phyloP scores from a whole-genome alignment of 352 stramenopile genomes.

The Phytophthora tubulina region DNA sequence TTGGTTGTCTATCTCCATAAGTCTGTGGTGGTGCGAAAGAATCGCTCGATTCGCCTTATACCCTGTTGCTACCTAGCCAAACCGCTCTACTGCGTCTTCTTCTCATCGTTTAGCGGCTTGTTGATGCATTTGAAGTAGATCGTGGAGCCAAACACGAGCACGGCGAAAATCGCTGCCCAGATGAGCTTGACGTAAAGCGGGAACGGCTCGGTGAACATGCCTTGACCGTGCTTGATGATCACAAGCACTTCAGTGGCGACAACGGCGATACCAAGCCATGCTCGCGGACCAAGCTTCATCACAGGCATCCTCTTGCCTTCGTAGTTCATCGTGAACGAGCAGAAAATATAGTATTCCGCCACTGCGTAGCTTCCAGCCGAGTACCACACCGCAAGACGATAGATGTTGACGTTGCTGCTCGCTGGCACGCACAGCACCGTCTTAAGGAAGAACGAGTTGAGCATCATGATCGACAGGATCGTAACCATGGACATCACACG shows the following conservation, averaged over 20 bases:
- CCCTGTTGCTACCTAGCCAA: conserved; percentile 4
- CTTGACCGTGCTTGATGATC: conserved; percentile 85
- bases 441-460: conserved; percentile 97
- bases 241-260: conserved; percentile 82
- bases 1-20: conserved; percentile 17
- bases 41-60: conserved; percentile 1
- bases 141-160: conserved; percentile 82
- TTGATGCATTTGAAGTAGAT: conserved; percentile 89
- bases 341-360: conserved; percentile 93
- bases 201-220: conserved; percentile 92
- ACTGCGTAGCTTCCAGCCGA: conserved; percentile 89
- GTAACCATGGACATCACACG: conserved; percentile 91
- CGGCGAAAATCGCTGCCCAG: conserved; percentile 77
- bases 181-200: conserved; percentile 81
- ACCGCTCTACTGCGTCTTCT: conserved; percentile 47
- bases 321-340: conserved; percentile 84
- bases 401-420: conserved; percentile 85
- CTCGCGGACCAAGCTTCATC: conserved; percentile 84
- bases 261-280: conserved; percentile 86
- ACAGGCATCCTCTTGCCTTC: conserved; percentile 63
- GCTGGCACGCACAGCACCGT: conserved; percentile 92
- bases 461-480: conserved; percentile 94
- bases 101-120: conserved; percentile 48
- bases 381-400: conserved; percentile 84
- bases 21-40: neutral